Conservation (phyloP, 208 protist species). For the Angomonas desouzai region DNA sequence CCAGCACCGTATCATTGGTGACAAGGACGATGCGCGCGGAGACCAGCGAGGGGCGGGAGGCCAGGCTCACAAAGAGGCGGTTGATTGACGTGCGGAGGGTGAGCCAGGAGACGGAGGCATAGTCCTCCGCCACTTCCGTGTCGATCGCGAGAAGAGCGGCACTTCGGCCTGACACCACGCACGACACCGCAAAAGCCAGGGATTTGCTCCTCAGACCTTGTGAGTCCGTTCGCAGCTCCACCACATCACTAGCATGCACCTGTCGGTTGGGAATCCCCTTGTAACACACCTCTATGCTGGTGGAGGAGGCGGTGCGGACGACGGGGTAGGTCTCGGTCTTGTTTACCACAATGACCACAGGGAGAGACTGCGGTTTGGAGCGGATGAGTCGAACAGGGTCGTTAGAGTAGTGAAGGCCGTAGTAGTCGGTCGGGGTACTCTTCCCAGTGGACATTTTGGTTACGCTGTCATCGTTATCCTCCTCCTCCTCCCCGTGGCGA, state of each 20-base stretch:
- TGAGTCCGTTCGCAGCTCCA: constrained; percentile 21
- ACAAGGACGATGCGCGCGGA: constrained; percentile 26
- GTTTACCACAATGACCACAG: neutral
- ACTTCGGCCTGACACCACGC: constrained; percentile 24
- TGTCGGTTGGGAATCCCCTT: constrained; percentile 1
- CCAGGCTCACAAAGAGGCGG: constrained; percentile 23
- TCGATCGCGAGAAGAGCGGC: constrained; percentile 31
- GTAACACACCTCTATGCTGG: constrained; percentile 4
- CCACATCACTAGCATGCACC: constrained; percentile 19
- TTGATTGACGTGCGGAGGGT: constrained; percentile 28
- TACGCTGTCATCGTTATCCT: neutral
- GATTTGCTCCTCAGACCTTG: constrained; percentile 23
- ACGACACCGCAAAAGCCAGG: constrained; percentile 24
- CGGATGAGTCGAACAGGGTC: constrained; percentile 9
- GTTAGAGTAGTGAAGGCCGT: constrained; percentile 20
- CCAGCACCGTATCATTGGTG: constrained; percentile 14
- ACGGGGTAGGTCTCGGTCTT: neutral
- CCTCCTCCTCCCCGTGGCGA: neutral
- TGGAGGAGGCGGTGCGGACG: neutral
- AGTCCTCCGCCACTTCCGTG: constrained; percentile 25
- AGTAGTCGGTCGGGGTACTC: constrained; percentile 11
- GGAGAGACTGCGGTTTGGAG: neutral
- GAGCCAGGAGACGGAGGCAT: constrained; percentile 31
- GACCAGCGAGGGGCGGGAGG: constrained; percentile 14
- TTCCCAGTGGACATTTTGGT: neutral